Evolutionary conservation across 2,329 filamentous ascomycete species (phyloP), one percentile per base, ranked within the genome.

Genomic region (Sporothrix humicola): DNA sequence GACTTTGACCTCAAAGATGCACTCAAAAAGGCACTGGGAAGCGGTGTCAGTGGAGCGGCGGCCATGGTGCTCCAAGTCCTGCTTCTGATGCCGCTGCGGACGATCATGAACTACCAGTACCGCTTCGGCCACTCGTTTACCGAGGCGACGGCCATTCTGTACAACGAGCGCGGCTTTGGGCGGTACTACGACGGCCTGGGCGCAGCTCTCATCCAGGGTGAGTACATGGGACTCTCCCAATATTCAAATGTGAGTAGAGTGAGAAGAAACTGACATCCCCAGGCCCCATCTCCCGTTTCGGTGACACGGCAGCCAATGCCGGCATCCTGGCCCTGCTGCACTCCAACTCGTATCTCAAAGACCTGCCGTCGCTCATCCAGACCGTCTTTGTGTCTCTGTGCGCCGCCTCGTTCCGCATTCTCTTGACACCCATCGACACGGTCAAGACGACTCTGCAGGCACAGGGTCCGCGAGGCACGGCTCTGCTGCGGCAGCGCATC

Each of bases 61-160:
- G 84, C 84, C 3, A 86, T 86, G 84, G 77, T 86, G 0, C 72
- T 86, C 1, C 84, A 86, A 63, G 84, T 86, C 3, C 44, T 86
- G 3, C 79, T 86, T 3, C 76, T 86, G 0, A 86, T 86, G 84
- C 85, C 84, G 3, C 78, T 86, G 3, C 81, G 84, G 5, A 86
- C 84, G 0, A 84, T 86, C 13, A 86, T 86, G 84, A 86, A 86
- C 77, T 86, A 86, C 61, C 84, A 86, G 74, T 86, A 86, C 71
- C 84, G 84, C 1, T 84, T 82, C 54, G 84, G 84, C 1, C 82
- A 80, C 0, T 80, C 82, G 0, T 85, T 86, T 72, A 81, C 79
- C 2, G 69, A 76, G 0, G 83, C 84, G 0, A 82, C 81, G 0
- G 76, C 78, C 17, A 85, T 82, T 0, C 79, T 86, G 1, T 84